Evolutionary conservation across 495 filamentous ascomycete species (phyloP).

Genomic region (Tuber calosporum): DNA sequence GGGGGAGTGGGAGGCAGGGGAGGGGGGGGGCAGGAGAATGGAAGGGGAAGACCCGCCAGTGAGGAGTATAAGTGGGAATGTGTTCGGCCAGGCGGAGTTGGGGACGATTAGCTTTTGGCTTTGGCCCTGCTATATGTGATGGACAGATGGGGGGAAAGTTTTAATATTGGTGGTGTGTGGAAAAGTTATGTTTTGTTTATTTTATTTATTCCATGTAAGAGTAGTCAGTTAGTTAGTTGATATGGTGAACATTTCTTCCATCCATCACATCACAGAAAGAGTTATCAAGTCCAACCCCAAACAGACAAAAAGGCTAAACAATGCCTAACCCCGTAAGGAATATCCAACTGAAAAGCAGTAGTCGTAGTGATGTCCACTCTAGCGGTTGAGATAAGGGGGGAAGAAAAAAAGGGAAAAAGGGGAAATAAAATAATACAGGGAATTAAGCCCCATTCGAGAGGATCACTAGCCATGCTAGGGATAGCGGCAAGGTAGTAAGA

Average conservation of each 20-base stretch:
- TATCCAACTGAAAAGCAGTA: background rate
- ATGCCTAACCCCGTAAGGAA: background rate
- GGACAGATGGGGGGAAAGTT: background rate
- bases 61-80: slow-evolving; percentile 69
- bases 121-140: background rate
- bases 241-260: background rate
- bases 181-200: background rate
- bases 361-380: background rate
- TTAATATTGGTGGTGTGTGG: background rate
- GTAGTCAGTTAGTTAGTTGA: background rate
- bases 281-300: background rate
- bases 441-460: background rate
- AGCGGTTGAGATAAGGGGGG: background rate
- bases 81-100: slow-evolving; percentile 48
- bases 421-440: background rate
- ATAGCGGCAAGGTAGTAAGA: background rate
- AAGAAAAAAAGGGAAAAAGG: background rate
- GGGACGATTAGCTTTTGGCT: slow-evolving; percentile 30
- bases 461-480: background rate
- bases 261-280: background rate
- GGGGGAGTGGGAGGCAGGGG: too few species aligned
- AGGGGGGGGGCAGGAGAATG: slow-evolving; percentile 32
- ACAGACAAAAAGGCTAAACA: background rate
- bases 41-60: slow-evolving; percentile 45
- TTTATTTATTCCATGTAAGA: background rate